Evolutionary conservation across 2,329 filamentous ascomycete genomes (phyloP), one percentile per base, ranked within the genome.

Genomic region (Alternaria rosae): DNA sequence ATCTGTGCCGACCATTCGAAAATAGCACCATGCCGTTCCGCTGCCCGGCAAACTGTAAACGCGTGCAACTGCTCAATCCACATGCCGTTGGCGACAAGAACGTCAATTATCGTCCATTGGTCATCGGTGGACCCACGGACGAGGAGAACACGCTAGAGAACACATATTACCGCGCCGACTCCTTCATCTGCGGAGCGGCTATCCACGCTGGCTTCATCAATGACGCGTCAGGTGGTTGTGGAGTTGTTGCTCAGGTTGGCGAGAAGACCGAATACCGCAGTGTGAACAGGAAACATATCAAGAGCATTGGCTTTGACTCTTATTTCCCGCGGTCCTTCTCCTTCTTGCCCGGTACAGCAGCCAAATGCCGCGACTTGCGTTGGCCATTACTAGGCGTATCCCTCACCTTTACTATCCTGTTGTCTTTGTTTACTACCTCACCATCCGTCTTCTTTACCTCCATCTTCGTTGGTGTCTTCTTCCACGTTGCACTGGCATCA

Each of bases 301-400:
- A 83, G 26, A 97, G 93, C 65, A 84, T 92, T 56, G 86, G 80
- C 5, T 99, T 99, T 75, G 87, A 93, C 65, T 94, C 93, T 0
- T 93, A 92, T 67, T 99, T 99, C 72, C 95, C 95, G 1, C 89
- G 92, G 28, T 90, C 93, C 0, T 97, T 92, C 77, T 88, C 87
- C 17, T 98, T 99, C 70, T 80, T 92, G 5, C 79, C 83, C 5
- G 85, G 85, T 30, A 85, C 93, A 7, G 80, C 85, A 13, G 91
- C 92, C 70, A 86, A 88, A 52, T 90, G 92, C 15, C 84, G 85
- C 57, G 95, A 98, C 77, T 86, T 91, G 59, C 86, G 94, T 45
- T 99, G 95, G 95, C 86, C 90, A 2, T 82, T 97, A 4, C 86
- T 99, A 10, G 91, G 87, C 15, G 86, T 98, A 8, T 96, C 93